phyloP scores from a whole-genome alignment of 1,139 yeast species.

The Meyerozyma sp. region DNA sequence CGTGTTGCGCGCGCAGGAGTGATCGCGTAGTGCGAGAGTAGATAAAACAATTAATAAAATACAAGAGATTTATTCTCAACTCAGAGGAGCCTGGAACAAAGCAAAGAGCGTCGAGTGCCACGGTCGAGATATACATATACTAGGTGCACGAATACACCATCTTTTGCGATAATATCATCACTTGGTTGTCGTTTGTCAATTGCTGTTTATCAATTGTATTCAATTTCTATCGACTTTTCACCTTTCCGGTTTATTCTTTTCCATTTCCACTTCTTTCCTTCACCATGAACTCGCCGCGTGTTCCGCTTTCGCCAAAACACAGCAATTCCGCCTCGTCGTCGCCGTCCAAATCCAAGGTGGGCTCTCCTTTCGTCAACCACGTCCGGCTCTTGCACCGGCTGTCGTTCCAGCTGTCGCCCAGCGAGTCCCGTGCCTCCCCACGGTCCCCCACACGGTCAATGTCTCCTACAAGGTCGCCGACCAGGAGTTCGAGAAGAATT shows the following conservation, averaged over 20 bases:
- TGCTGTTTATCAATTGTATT: no score
- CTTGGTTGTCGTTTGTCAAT: no score
- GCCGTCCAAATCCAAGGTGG: conserved; percentile 21
- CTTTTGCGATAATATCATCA: no score
- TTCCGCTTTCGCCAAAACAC: conserved; percentile 1
- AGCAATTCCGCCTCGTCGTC: conserved; percentile 9
- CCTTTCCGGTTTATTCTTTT: no score
- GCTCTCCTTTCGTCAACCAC: conserved; percentile 11
- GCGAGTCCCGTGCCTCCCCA: conserved; percentile 5
- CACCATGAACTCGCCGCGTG: conserved; percentile 17
- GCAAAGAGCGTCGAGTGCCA: no score
- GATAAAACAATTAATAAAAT: not conserved
- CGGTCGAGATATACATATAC: no score
- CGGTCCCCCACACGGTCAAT: conserved; percentile 2
- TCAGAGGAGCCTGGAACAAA: not conserved
- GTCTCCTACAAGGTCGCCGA: conserved; percentile 3
- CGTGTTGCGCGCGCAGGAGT: not conserved
- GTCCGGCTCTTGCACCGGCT: conserved; percentile 6
- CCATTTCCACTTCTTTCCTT: not conserved
- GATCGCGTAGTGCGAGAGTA: not conserved
- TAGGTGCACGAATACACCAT: no score
- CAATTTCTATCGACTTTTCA: not conserved
- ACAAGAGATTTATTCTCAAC: no score
- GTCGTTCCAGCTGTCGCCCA: conserved; percentile 6
- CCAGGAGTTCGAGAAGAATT: not conserved